A percentile compares a stretch with the other conserved stretches of the same genome.
phyloP scores from a whole-genome alignment of 371 early-diverging fungal species.

The Dentiscutata heterogama region DNA sequence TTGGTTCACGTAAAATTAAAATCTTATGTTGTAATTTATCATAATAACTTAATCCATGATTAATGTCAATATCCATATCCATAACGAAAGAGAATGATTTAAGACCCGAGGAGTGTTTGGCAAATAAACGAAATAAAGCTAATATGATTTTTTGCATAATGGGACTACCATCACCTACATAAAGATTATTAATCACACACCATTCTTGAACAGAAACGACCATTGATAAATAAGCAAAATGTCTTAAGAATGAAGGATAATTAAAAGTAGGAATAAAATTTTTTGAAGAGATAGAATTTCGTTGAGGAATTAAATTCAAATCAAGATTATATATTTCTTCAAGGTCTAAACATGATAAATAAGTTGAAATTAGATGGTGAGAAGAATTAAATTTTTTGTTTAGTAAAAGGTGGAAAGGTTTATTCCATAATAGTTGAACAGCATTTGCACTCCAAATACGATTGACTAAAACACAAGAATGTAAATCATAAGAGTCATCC shows the following conservation, averaged over 20 bases:
- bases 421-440: constrained; percentile 15
- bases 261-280: not conserved
- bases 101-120: not conserved
- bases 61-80: constrained; percentile 5
- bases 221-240: constrained; percentile 10
- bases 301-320: not conserved
- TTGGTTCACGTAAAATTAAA: not conserved
- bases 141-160: not conserved
- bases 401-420: constrained; percentile 22
- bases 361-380: constrained; percentile 12
- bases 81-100: not conserved
- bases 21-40: too few species aligned
- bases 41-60: not conserved
- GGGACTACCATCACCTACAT: not conserved
- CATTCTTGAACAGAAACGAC: not conserved
- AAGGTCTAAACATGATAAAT: not conserved
- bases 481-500: constrained; percentile 19
- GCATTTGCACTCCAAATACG: constrained; percentile 17
- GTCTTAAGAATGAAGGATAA: constrained; percentile 20
- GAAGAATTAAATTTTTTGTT: not conserved
- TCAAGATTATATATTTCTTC: not conserved
- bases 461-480: constrained; percentile 43
- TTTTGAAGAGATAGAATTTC: not conserved
- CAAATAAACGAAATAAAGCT: constrained; percentile 24
- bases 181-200: not conserved